Evolutionary conservation across 176 grass and related monocot genomes (phyloP).

Genomic region (Hordeum marinum): DNA sequence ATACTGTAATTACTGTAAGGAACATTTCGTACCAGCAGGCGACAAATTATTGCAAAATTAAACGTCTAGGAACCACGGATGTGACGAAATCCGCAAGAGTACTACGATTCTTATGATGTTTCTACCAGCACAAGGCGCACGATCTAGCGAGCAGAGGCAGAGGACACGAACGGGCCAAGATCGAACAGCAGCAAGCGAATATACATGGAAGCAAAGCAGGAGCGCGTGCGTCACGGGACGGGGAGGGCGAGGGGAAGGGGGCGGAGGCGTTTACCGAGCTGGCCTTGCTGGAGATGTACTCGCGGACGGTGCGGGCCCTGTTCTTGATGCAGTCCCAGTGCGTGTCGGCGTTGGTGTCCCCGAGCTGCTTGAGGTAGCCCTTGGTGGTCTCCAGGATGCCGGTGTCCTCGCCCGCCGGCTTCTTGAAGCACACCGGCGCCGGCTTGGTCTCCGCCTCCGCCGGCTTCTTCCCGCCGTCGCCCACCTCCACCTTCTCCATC

Average conservation of each 20-base stretch:
- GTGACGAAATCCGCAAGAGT: background rate
- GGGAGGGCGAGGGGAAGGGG: background rate
- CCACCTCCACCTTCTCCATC: background rate
- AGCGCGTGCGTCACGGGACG: background rate
- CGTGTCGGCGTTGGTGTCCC: conserved; percentile 29
- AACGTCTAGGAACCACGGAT: background rate
- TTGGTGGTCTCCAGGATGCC: conserved; percentile 33
- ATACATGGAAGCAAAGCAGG: background rate
- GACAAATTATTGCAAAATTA: background rate
- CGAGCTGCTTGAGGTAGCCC: conserved; percentile 57
- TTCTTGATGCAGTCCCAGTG: conserved; percentile 72
- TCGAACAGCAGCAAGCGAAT: background rate
- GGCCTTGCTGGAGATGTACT: conserved; percentile 34
- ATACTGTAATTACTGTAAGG: no score
- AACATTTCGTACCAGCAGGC: background rate
- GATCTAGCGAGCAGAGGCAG: background rate
- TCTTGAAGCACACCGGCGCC: conserved; percentile 36
- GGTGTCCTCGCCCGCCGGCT: conserved; percentile 24
- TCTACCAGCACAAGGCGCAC: no score
- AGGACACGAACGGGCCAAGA: no score
- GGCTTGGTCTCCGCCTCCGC: background rate
- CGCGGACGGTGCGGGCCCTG: conserved; percentile 22
- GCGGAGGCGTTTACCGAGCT: conserved; percentile 1
- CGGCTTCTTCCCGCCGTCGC: background rate
- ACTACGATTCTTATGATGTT: no score